These are phyloP conservation scores for Myxozyma lipomycoides DNA, from an alignment of 805 yeast genomes.

Conservation along the genomic window DNA sequence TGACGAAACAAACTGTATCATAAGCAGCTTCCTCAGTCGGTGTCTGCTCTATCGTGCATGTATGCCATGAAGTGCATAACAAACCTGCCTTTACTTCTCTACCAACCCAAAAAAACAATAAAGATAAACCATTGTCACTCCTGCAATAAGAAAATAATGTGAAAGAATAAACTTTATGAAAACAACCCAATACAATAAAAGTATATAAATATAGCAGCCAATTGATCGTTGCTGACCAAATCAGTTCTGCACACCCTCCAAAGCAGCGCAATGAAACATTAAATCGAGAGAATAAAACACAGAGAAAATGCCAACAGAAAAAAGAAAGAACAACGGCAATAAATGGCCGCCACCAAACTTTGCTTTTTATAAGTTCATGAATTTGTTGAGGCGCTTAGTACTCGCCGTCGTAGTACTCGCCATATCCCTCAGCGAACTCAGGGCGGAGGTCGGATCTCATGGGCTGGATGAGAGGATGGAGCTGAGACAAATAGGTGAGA, in stretches of 20 bases:
- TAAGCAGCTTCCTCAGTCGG: too few species aligned
- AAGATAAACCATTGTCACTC: slow-evolving; percentile 7
- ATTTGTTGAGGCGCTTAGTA: slow-evolving; percentile 1
- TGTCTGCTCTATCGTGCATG: too few species aligned
- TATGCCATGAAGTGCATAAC: background rate
- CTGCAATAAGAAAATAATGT: slow-evolving; percentile 9
- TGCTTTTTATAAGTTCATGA: background rate
- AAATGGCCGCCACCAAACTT: background rate
- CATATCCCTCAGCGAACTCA: slow-evolving; percentile 48
- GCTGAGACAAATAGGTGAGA: slow-evolving; percentile 64
- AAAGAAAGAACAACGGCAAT: background rate
- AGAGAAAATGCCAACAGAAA: background rate
- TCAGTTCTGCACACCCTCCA: too few species aligned
- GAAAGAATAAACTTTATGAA: slow-evolving; percentile 2
- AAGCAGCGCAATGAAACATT: background rate
- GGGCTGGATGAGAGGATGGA: slow-evolving; percentile 83
- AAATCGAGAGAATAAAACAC: background rate
- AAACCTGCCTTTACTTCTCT: too few species aligned
- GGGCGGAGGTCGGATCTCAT: slow-evolving; percentile 83
- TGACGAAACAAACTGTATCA: background rate
- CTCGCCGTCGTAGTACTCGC: slow-evolving; percentile 25
- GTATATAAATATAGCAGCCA: too few species aligned
- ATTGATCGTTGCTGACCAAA: too few species aligned
- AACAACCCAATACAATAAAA: too few species aligned
- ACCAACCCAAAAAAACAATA: slow-evolving; percentile 16